A percentile compares a stretch with the other conserved stretches of the same genome.
phyloP scores from a whole-genome alignment of 1,139 yeast genomes.

The Suhomyces kunorum region DNA sequence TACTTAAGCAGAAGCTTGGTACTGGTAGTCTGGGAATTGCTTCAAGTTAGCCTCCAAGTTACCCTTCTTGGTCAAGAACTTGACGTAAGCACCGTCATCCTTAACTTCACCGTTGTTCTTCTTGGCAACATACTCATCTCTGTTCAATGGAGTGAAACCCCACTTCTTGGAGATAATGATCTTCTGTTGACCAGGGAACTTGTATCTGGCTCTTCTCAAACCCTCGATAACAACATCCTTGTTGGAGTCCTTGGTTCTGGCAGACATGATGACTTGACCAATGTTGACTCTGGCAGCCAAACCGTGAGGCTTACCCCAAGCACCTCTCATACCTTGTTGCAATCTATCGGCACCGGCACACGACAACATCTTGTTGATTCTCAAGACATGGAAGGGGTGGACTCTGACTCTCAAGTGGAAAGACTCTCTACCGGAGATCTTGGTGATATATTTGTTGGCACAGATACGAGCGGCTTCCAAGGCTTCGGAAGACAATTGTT shows the following conservation, averaged over 20 bases:
- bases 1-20: slow-evolving; percentile 39
- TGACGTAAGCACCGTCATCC: slow-evolving; percentile 99
- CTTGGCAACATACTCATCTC: slow-evolving; percentile 93
- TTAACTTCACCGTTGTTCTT: slow-evolving; percentile 97
- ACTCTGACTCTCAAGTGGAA: slow-evolving; percentile 99
- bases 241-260: slow-evolving; percentile 98
- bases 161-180: slow-evolving; percentile 98
- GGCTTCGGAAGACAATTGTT: slow-evolving; percentile 99
- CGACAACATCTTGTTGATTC: slow-evolving; percentile 99
- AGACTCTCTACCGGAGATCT: slow-evolving; percentile 96
- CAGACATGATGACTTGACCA: slow-evolving; percentile 98
- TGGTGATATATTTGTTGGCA: slow-evolving; percentile 99
- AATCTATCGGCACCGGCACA: slow-evolving; percentile 99
- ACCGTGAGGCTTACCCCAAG: slow-evolving; percentile 99
- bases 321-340: slow-evolving; percentile 99
- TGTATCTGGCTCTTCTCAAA: slow-evolving; percentile 99
- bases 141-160: slow-evolving; percentile 99
- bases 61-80: slow-evolving; percentile 97
- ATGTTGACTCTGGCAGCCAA: slow-evolving; percentile 98
- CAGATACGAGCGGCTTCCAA: slow-evolving; percentile 99
- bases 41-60: slow-evolving; percentile 86
- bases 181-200: slow-evolving; percentile 99
- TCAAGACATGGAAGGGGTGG: slow-evolving; percentile 99
- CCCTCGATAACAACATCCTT: slow-evolving; percentile 97
- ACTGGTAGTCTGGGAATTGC: slow-evolving; percentile 92